Evolutionary conservation across 345 rosid species (phyloP).

Genomic region (Linum lewisii): DNA sequence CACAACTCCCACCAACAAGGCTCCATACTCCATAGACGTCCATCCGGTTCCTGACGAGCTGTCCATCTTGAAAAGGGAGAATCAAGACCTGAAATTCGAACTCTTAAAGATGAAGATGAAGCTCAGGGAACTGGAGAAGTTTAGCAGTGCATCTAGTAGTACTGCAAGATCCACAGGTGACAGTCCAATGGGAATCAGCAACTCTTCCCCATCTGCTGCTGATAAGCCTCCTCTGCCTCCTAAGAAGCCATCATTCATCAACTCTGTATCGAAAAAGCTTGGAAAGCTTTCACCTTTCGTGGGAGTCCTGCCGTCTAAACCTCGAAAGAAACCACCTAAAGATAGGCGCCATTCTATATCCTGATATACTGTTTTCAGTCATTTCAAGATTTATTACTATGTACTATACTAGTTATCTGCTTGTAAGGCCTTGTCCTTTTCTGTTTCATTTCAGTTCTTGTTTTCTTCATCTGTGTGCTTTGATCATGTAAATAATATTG

Average conservation of each 20-base stretch:
- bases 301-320: slow-evolving; percentile 40
- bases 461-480: slow-evolving; percentile 19
- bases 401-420: too few species aligned
- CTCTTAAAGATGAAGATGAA: slow-evolving; percentile 76
- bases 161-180: slow-evolving; percentile 15
- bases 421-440: not conserved
- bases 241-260: slow-evolving; percentile 48
- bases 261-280: slow-evolving; percentile 66
- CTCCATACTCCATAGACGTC: slow-evolving; percentile 23
- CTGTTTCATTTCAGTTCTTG: not conserved
- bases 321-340: slow-evolving; percentile 53
- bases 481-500: slow-evolving; percentile 24
- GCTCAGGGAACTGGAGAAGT: slow-evolving; percentile 58
- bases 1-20: slow-evolving; percentile 3
- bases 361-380: slow-evolving; percentile 20
- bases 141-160: not conserved
- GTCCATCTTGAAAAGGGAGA: slow-evolving; percentile 53
- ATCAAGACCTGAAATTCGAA: slow-evolving; percentile 73
- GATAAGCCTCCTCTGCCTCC: slow-evolving; percentile 75
- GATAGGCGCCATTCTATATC: slow-evolving; percentile 85
- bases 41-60: slow-evolving; percentile 53
- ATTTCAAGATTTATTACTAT: too few species aligned
- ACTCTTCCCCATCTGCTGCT: slow-evolving; percentile 20
- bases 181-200: slow-evolving; percentile 24
- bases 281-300: slow-evolving; percentile 66